Evolutionary conservation across 2,329 filamentous ascomycete genomes (phyloP).

Genomic region (Aspergillus sp.): DNA sequence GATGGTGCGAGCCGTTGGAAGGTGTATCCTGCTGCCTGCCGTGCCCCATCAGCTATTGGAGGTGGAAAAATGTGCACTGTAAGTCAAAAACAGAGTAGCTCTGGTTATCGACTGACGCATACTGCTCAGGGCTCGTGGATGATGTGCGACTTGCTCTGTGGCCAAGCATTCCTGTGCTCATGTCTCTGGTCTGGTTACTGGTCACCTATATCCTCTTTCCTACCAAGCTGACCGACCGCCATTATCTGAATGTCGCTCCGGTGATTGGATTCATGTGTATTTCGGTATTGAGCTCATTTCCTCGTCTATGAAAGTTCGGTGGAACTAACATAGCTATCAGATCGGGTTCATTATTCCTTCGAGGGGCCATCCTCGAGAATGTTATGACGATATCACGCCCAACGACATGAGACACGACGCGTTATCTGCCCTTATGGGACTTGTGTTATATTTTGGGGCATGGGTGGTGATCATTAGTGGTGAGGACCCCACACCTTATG

Average conservation of each 20-base stretch:
- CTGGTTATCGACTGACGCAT: background rate
- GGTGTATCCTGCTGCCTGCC: constrained; percentile 2
- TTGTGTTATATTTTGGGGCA: constrained; percentile 1
- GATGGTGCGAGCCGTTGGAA: constrained; percentile 1
- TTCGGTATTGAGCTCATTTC: background rate
- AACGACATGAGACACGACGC: constrained; percentile 1
- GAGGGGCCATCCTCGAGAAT: background rate
- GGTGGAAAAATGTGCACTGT: constrained; percentile 2
- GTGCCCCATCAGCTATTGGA: background rate
- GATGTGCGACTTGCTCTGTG: constrained; percentile 4
- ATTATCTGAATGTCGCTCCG: constrained; percentile 5
- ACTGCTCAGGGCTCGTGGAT: background rate
- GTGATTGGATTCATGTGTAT: constrained; percentile 3
- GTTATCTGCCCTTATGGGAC: background rate
- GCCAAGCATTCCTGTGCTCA: constrained; percentile 3
- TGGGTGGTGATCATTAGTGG: constrained; percentile 2
- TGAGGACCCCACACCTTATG: background rate
- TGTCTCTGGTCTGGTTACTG: constrained; percentile 4
- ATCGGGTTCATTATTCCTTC: constrained; percentile 4
- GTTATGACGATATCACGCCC: constrained; percentile 3
- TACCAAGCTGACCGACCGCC: background rate
- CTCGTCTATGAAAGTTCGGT: background rate
- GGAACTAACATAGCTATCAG: background rate
- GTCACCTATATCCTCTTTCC: constrained; percentile 4
- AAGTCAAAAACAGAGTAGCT: background rate